Evolutionary conservation across 208 protist species (phyloP), one percentile per base, ranked within the genome.

Genomic region (Acanthamoeba royreba): DNA sequence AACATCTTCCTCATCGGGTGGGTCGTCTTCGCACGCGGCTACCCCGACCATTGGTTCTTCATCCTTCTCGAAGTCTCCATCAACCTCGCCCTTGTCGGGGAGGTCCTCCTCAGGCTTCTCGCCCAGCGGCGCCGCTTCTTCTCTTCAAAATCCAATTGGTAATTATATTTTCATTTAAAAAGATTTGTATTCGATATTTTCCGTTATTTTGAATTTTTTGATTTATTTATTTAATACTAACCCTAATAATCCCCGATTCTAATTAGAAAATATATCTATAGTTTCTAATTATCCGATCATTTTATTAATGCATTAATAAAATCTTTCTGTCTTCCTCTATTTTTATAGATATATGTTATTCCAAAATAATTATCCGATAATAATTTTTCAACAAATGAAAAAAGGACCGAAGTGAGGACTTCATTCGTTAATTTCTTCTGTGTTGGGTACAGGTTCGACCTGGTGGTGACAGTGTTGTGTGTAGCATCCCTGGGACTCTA

Each of bases 31-130:
- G 49, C 35, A 7, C 45, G 42, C 43, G 86, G 86, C 40, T 77
- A 92, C 33, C 86, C 86, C 35, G 47, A 19, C 3, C 86, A 92
- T 35, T 92, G 86, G 86, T 17, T 92, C 53, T 92, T 92, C 53
- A 77, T 92, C 52, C 31, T n/a, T 0, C 52, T 92, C 35, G 86
- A 92, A n/a, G 53, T 92, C 25, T 74, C 74, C 35, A 92, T 92
- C 35, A 92, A 92, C 61, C 25, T 66, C 0, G 58, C 42, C 0
- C 58, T 92, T n/a, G 25, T 66, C 9, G 52, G 8, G 2, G 86
- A 92, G 86, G 86, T 92, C 0, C 8, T 9, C 25, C 28, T 74
- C 55, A 66, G 49, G 38, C 38, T 74, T 9, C 15, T 92, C 22
- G 61, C 45, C 8, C 86, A 92, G 55, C 43, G 47, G 35, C 17